Evolutionary conservation across 345 rosid species (phyloP).

Genomic region (Melaleuca quinquenervia): DNA sequence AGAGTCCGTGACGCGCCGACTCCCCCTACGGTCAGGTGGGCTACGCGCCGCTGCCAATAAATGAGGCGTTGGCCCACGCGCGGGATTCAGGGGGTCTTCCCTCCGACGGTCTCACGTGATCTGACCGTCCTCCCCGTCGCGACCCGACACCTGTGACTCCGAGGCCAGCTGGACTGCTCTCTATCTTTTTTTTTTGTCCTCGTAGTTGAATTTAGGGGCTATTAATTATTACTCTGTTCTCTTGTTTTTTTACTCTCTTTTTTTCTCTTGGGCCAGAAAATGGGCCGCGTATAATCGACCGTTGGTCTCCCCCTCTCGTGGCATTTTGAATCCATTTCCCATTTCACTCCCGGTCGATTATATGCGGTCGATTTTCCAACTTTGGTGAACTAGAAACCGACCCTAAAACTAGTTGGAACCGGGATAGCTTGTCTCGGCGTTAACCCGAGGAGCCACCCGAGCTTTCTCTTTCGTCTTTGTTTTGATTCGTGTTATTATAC

Average conservation of each 20-base stretch:
- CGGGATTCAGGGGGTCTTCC: background rate
- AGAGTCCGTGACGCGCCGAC: background rate
- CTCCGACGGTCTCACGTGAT: background rate
- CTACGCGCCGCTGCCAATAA: background rate
- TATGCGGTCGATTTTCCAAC: no score
- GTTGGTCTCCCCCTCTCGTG: background rate
- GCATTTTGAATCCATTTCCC: background rate
- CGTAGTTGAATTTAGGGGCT: no score
- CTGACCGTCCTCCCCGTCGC: background rate
- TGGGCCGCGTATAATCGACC: background rate
- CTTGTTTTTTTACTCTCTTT: background rate
- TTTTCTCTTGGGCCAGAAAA: no score
- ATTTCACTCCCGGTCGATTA: no score
- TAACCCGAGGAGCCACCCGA: fast-evolving
- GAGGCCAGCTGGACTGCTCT: background rate
- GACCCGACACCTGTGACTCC: no score
- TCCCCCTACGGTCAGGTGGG: background rate
- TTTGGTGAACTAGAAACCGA: no score
- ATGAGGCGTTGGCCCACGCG: background rate
- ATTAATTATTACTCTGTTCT: background rate
- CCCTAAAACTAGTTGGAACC: fast-evolving
- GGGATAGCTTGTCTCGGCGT: fast-evolving
- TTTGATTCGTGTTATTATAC: background rate
- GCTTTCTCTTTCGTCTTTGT: fast-evolving
- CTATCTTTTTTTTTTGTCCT: background rate